Percentiles rank a stretch among this genome's conserved stretches.
Evolutionary conservation across 495 filamentous ascomycete genomes (phyloP).

Genomic region (Trichoderma reesei): DNA sequence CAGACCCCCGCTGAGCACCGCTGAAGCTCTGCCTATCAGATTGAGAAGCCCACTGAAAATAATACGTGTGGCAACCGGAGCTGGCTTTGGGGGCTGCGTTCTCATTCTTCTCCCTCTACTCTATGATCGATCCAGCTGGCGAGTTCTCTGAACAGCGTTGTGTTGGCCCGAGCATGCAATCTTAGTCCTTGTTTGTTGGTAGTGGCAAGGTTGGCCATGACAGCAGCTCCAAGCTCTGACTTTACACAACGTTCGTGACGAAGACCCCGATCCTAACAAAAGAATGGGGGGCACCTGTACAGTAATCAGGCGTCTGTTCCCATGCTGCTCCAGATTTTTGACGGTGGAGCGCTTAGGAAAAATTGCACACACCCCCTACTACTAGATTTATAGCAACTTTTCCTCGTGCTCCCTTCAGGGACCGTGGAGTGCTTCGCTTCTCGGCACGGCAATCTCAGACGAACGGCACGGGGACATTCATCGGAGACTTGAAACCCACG

Average conservation of each 20-base stretch:
- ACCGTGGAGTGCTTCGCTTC: too few relatives aligned
- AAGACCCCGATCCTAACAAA: neutral
- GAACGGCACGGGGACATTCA: neutral
- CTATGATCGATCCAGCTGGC: neutral
- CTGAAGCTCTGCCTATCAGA: conserved; percentile 4
- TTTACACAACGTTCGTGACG: neutral
- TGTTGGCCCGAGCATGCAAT: neutral
- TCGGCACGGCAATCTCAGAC: too few relatives aligned
- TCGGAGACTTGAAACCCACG: neutral
- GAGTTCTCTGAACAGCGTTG: neutral
- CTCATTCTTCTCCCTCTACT: neutral
- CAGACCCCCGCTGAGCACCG: neutral
- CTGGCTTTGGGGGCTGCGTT: neutral
- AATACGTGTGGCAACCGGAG: neutral
- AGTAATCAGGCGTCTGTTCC: too few relatives aligned
- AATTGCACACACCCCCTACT: too few relatives aligned
- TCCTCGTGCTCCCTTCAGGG: too few relatives aligned
- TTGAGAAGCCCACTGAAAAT: neutral
- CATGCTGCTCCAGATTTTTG: neutral
- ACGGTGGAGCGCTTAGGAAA: neutral
- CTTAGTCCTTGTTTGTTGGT: neutral
- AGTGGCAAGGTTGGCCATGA: neutral
- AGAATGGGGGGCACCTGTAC: too few relatives aligned
- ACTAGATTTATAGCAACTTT: too few relatives aligned
- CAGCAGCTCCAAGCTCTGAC: neutral